Percentiles rank a stretch among this genome's conserved stretches.
Evolutionary conservation across 495 filamentous ascomycete genomes (phyloP).

Genomic region (Clavariopsis aquatica): DNA sequence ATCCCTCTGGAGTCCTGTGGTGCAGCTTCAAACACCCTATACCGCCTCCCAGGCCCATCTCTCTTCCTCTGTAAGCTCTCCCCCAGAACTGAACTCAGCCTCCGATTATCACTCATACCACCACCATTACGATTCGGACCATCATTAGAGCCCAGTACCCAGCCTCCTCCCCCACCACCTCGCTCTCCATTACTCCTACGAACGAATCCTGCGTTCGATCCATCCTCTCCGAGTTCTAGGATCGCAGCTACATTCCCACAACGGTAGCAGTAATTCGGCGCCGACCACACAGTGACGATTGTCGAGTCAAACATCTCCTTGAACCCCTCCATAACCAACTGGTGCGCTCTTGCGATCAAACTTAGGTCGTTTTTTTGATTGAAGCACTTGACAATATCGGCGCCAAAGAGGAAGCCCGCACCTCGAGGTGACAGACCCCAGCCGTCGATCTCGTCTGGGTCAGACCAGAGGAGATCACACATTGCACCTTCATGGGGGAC

Average conservation of each 20-base stretch:
- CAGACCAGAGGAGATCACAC: conserved; percentile 97
- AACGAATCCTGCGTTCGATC: conserved; percentile 71
- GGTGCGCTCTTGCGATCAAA: conserved; percentile 90
- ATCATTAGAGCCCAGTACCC: conserved; percentile 26
- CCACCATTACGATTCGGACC: conserved; percentile 40
- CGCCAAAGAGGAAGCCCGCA: conserved; percentile 93
- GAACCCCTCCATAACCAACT: conserved; percentile 98
- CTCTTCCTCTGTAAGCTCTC: conserved; percentile 45
- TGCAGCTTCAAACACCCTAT: conserved; percentile 94
- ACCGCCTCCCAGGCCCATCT: conserved; percentile 80
- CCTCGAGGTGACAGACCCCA: conserved; percentile 95
- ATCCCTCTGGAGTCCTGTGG: conserved; percentile 95
- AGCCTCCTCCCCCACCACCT: conserved; percentile 52
- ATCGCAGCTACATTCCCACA: conserved; percentile 97
- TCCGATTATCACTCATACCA: conserved; percentile 43
- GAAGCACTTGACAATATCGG: conserved; percentile 93
- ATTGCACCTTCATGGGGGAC: conserved; percentile 98
- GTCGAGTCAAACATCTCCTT: conserved; percentile 97
- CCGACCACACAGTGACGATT: conserved; percentile 96
- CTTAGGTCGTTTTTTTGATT: conserved; percentile 90
- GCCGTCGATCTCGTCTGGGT: conserved; percentile 97
- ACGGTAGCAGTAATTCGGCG: conserved; percentile 97
- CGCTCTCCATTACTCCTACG: conserved; percentile 76
- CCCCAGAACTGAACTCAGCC: conserved; percentile 49
- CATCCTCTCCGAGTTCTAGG: conserved; percentile 87